phyloP scores from a whole-genome alignment of 352 stramenopile genomes.

The Phytophthora ramorum region DNA sequence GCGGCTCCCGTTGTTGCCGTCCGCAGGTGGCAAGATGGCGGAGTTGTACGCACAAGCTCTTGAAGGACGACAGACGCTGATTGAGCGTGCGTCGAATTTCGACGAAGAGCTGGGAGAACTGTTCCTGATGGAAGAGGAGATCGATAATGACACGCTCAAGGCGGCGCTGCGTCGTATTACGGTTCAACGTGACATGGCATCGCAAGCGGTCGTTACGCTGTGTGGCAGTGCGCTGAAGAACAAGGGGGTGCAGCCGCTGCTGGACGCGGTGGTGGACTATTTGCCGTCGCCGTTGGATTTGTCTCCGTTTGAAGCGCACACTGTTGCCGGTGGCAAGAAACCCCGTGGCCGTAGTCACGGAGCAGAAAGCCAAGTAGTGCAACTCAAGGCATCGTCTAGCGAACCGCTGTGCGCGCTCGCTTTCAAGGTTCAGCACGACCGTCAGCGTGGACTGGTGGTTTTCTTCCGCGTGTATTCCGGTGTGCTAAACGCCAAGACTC shows the following conservation, averaged over 20 bases:
- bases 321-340: constrained; percentile 50
- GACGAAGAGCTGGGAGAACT: constrained; percentile 79
- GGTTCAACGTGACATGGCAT: constrained; percentile 50
- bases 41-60: constrained; percentile 52
- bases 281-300: constrained; percentile 95
- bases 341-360: constrained; percentile 13
- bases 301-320: constrained; percentile 67
- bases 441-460: constrained; percentile 78
- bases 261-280: constrained; percentile 98
- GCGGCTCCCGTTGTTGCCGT: constrained; percentile 54
- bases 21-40: constrained; percentile 52
- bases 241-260: constrained; percentile 95
- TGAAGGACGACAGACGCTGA: constrained; percentile 58
- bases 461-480: constrained; percentile 96
- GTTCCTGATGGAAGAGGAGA: constrained; percentile 75
- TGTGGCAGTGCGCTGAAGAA: constrained; percentile 82
- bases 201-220: constrained; percentile 58
- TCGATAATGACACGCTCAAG: constrained; percentile 56
- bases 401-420: constrained; percentile 67
- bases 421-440: constrained; percentile 86
- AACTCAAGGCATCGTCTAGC: constrained; percentile 43
- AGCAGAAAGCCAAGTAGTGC: constrained; percentile 30
- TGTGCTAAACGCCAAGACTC: constrained; percentile 80
- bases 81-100: constrained; percentile 71
- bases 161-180: constrained; percentile 72